These are phyloP conservation scores for Coccomyxa sp. DNA, from an alignment of 139 green algal genomes.

Conservation along the genomic window DNA sequence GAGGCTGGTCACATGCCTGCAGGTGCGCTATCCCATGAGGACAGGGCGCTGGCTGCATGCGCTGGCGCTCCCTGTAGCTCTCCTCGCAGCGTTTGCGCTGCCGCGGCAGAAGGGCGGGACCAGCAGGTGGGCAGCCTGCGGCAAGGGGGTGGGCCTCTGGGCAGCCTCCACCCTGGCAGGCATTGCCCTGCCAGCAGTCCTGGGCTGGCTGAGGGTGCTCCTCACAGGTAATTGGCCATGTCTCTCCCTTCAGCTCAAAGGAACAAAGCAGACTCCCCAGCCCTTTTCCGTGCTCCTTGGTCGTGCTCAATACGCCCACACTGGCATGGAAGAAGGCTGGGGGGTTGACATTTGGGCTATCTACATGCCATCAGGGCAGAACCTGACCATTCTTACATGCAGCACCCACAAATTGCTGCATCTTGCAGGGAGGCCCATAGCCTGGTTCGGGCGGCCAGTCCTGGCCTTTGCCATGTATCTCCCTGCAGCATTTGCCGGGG, in stretches of 20 bases:
- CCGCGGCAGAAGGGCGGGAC: too few relatives aligned
- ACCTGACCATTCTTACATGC: neutral
- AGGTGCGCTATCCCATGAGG: slow-evolving; percentile 14
- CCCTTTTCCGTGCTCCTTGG: too few relatives aligned
- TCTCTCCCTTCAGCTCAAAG: neutral
- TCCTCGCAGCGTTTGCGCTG: neutral
- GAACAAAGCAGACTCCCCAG: neutral
- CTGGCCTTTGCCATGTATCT: slow-evolving; percentile 34
- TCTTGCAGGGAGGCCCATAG: slow-evolving; percentile 37
- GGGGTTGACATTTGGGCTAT: too few relatives aligned
- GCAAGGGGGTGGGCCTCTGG: too few relatives aligned
- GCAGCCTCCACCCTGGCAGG: too few relatives aligned
- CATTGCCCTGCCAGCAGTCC: slow-evolving; percentile 11
- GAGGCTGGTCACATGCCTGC: too few relatives aligned
- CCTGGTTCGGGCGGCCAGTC: slow-evolving; percentile 42
- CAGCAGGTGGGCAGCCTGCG: too few relatives aligned
- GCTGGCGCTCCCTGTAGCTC: neutral
- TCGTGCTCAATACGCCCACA: too few relatives aligned
- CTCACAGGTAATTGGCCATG: slow-evolving; percentile 15
- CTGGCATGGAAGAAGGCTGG: too few relatives aligned
- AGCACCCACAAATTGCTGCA: neutral
- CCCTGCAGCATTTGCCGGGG: slow-evolving; percentile 27
- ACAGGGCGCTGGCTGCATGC: neutral
- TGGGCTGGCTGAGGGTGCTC: slow-evolving; percentile 12
- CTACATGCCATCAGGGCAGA: too few relatives aligned